These are phyloP conservation scores for Trichoderma sp. DNA, from an alignment of 2,329 filamentous ascomycete genomes.

Conservation along the genomic window DNA sequence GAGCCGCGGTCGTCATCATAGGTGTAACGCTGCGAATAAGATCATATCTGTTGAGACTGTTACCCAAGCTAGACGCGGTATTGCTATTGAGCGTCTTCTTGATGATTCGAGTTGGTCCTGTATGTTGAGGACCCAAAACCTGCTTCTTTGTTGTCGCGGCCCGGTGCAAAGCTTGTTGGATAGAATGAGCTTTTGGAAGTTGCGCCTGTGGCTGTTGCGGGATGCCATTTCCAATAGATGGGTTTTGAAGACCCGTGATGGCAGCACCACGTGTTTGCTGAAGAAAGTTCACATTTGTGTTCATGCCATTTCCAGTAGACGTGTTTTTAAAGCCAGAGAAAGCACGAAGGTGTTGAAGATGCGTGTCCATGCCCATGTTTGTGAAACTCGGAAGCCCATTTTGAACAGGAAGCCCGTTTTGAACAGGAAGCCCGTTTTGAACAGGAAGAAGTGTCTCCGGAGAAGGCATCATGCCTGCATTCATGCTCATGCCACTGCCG, in stretches of 20 bases:
- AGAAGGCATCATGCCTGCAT: background rate
- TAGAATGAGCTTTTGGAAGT: accelerated
- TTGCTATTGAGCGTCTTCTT: background rate
- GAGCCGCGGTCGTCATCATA: background rate
- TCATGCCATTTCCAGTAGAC: background rate
- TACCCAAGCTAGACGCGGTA: background rate
- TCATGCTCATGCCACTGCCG: background rate
- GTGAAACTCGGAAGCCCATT: background rate
- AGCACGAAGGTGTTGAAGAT: background rate
- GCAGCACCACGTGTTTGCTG: background rate
- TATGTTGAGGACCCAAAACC: background rate
- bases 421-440: background rate
- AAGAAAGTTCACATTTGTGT: background rate
- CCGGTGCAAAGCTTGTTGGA: background rate
- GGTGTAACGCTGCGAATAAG: background rate
- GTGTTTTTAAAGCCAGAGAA: background rate
- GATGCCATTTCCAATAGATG: background rate
- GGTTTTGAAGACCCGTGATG: background rate
- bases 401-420: background rate
- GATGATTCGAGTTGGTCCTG: background rate
- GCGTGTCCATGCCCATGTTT: background rate
- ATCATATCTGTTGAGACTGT: background rate
- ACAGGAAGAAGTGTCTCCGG: background rate
- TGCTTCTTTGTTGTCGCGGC: background rate
- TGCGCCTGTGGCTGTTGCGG: background rate